phyloP scores from a whole-genome alignment of 495 filamentous ascomycete species.

The Letharia lupina region DNA sequence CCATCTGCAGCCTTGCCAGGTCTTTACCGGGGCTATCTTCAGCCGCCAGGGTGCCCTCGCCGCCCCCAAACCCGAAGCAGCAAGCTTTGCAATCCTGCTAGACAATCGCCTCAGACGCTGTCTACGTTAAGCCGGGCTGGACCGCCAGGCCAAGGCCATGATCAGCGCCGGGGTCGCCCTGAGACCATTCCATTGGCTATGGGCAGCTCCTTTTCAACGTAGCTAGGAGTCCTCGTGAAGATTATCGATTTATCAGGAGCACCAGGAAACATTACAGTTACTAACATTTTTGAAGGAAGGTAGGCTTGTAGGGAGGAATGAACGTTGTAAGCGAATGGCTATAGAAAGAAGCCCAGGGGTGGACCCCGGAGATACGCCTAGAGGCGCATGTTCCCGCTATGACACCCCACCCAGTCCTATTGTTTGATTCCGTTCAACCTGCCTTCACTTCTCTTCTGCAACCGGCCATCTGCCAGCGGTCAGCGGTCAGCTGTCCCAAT shows the following conservation, averaged over 20 bases:
- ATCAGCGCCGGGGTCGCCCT: neutral
- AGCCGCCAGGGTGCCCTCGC: neutral
- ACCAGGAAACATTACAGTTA: neutral
- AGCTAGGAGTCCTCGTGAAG: neutral
- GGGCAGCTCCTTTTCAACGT: neutral
- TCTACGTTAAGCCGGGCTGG: neutral
- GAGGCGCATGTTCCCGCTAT: neutral
- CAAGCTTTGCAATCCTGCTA: neutral
- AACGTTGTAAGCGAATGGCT: neutral
- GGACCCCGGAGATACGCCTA: neutral
- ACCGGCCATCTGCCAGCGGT: neutral
- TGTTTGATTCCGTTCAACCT: neutral
- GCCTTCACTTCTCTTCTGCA: neutral
- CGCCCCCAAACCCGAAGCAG: slow-evolving; percentile 5
- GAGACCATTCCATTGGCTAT: neutral
- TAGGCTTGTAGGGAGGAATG: neutral
- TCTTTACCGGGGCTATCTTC: neutral
- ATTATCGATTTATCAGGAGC: neutral
- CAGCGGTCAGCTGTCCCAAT: neutral
- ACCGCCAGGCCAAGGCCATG: neutral
- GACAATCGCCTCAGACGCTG: neutral
- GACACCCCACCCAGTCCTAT: neutral
- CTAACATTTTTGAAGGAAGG: neutral
- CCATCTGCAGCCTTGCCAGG: neutral
- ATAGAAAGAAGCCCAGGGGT: neutral